Conservation (phyloP, 2,329 filamentous ascomycete species). For the Talaromyces sp. region DNA sequence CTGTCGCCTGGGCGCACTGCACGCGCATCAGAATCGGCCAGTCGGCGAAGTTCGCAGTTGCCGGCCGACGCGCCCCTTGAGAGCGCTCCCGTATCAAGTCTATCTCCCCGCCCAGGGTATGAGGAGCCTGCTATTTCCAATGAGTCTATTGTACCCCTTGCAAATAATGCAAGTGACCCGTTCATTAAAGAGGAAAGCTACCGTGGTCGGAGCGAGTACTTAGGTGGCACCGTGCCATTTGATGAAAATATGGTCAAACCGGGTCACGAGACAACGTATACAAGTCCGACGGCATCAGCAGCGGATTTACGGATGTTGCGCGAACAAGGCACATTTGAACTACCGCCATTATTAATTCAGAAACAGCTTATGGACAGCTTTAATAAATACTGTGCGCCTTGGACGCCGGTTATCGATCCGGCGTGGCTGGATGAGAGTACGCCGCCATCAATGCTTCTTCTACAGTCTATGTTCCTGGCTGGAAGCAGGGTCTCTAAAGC, state of each 20-base stretch:
- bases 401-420: slow-evolving; percentile 47
- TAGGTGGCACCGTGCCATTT: slow-evolving; percentile 29
- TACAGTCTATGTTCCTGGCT: slow-evolving; percentile 45
- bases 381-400: slow-evolving; percentile 44
- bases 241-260: slow-evolving; percentile 34
- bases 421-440: slow-evolving; percentile 41
- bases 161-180: slow-evolving; percentile 18
- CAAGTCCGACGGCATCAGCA: slow-evolving; percentile 22
- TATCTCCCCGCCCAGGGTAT: slow-evolving; percentile 10
- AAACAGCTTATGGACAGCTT: slow-evolving; percentile 44
- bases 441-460: slow-evolving; percentile 29
- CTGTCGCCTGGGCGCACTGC: slow-evolving; percentile 21
- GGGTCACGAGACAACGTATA: slow-evolving; percentile 26
- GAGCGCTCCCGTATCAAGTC: slow-evolving; percentile 4
- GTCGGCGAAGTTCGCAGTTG: slow-evolving; percentile 24
- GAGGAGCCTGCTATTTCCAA: slow-evolving; percentile 2
- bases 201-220: slow-evolving; percentile 29
- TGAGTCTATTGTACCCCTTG: background rate
- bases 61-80: slow-evolving; percentile 15
- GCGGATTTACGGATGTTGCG: slow-evolving; percentile 27
- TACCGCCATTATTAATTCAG: slow-evolving; percentile 32
- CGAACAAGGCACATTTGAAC: slow-evolving; percentile 28
- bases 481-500: slow-evolving; percentile 43
- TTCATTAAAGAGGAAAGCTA: slow-evolving; percentile 32
- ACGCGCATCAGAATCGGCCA: slow-evolving; percentile 16